Evolutionary conservation across 495 filamentous ascomycete genomes (phyloP).

Genomic region (Hyphodiscus hymeniophilus): DNA sequence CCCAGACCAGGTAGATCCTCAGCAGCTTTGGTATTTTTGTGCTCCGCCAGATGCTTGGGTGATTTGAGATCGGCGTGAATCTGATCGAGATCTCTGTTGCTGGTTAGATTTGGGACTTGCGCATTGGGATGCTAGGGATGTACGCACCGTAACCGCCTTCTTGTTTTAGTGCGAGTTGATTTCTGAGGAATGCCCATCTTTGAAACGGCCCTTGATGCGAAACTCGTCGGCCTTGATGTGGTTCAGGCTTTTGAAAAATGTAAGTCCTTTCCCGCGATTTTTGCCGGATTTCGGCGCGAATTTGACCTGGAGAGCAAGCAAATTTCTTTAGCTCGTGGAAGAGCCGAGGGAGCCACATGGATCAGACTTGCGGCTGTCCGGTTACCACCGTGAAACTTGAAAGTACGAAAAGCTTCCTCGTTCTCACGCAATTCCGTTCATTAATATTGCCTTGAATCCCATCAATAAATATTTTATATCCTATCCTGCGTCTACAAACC

Average conservation of each 20-base stretch:
- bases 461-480: too few species aligned
- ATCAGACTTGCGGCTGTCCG: not conserved
- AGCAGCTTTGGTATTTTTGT: conserved; percentile 66
- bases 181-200: conserved; percentile 45
- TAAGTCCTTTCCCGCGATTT: not conserved
- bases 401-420: too few species aligned
- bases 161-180: conserved; percentile 51
- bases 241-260: too few species aligned
- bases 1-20: conserved; percentile 87
- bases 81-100: conserved; percentile 74
- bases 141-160: conserved; percentile 29
- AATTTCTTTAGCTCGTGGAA: not conserved
- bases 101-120: conserved; percentile 6
- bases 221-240: not conserved
- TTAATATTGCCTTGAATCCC: too few species aligned
- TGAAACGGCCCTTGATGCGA: not conserved
- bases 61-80: conserved; percentile 69
- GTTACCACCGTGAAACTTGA: not conserved
- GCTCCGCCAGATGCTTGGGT: conserved; percentile 66
- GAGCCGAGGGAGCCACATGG: not conserved
- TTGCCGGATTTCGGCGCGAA: too few species aligned
- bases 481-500: too few species aligned
- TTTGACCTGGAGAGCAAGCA: not conserved
- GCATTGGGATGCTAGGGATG: not conserved
- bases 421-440: too few species aligned